Evolutionary conservation across 768 basidiomycete species (phyloP).

Genomic region (Serendipita sp.): DNA sequence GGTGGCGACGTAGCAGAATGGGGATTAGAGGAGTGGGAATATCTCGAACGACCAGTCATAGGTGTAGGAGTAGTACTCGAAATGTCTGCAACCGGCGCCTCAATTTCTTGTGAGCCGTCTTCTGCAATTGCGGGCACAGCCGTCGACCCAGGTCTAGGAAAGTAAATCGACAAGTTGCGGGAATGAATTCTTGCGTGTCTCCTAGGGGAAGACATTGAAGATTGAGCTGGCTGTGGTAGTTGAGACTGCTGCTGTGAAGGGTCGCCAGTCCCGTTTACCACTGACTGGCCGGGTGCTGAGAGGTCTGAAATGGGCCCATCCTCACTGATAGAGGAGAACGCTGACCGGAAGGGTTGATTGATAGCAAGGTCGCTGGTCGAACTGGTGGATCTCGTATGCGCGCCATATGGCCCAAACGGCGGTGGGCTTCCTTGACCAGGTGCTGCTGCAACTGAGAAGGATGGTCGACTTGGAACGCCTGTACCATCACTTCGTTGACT

Average conservation of each 20-base stretch:
- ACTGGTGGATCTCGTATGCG: not conserved
- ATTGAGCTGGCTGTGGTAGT: not conserved
- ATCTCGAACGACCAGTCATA: conserved; percentile 18
- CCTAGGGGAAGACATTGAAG: conserved; percentile 11
- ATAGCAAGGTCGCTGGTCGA: not conserved
- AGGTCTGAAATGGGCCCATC: not conserved
- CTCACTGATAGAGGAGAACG: not conserved
- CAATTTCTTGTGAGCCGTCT: conserved; percentile 41
- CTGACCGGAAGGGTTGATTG: not conserved
- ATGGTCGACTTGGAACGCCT: not conserved
- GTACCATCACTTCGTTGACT: not conserved
- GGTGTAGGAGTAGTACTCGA: conserved; percentile 28
- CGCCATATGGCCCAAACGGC: not conserved
- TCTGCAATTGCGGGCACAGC: conserved; percentile 45
- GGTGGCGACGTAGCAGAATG: conserved; percentile 18
- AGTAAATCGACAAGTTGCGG: conserved; percentile 81
- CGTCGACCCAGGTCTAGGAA: conserved; percentile 59
- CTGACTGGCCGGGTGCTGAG: not conserved
- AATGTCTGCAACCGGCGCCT: conserved; percentile 22
- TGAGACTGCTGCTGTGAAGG: not conserved
- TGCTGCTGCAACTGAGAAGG: not conserved
- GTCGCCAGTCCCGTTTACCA: not conserved
- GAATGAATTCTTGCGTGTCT: conserved; percentile 68
- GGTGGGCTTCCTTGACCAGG: not conserved
- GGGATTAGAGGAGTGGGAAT: conserved; percentile 5